Base-by-base conservation (phyloP, 176 grass and related monocot genomes). In the Cenchrus purpureus region DNA sequence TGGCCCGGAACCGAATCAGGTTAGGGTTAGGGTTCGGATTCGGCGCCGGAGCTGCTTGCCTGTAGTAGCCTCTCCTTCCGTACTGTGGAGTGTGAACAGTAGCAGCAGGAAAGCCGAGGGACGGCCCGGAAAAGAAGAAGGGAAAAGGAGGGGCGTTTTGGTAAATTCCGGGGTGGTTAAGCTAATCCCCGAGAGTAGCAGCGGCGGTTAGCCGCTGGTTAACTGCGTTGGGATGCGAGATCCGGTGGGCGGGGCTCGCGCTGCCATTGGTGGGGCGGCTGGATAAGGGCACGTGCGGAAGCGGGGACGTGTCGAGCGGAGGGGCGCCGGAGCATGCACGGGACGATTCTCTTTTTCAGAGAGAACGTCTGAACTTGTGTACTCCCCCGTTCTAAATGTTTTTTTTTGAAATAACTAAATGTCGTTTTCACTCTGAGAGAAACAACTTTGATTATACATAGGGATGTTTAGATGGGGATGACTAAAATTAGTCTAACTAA, bases 11-110 rank as follows among this genome's bases (percentile, higher is more conserved):
- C 44, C 68, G 80, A 54, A 34, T 4, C 14, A 4, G 32, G 69
- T 16, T 87, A 91, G 89, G 76, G 62, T 91, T 91, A 79, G 68
- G 84, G 80, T 80, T 87, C 52, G 79, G 84, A 63, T 25, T 62
- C 29, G 31, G 75, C 16, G 45, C 5, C 11, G 49, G 49, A 31
- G 49, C 74, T 29, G 71, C 77, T 10, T 34, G 76, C 87, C 6
- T 52, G 29, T 12, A 69, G 71, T 76, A 75, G 20, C 20, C 56
- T 34, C 56, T 34, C 45, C 25, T 46, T 40, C 50, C 63, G 73
- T 72, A 82, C 88, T 66, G 56, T 74, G 7, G 74, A 79, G 52
- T 37, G 75, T 84, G 89, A 91, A 87, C 89, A 84, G 69, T 84
- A 28, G 19, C 0, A 16, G 28, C 9, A 78, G 25, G 46, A 62